Percentiles rank a stretch among this genome's conserved stretches.
Conservation (phyloP, 768 basidiomycete species). For the Lepiota venenata region DNA sequence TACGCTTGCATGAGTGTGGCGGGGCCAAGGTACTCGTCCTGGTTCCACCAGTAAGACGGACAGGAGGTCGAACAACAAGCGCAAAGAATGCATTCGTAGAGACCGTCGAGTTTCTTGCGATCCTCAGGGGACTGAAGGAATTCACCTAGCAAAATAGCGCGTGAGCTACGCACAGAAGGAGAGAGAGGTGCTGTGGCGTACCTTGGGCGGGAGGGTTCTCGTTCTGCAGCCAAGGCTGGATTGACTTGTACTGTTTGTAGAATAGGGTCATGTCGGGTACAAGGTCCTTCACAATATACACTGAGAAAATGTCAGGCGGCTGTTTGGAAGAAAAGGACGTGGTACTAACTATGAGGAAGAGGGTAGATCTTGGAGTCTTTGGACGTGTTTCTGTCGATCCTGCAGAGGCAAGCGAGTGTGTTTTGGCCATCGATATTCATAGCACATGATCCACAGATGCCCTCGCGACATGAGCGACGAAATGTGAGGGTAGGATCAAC, state of each 20-base stretch:
- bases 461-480: conserved; percentile 89
- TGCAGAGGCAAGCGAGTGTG: conserved; percentile 95
- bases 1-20: conserved; percentile 97
- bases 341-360: conserved; percentile 85
- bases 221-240: conserved; percentile 95
- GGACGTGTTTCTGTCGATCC: conserved; percentile 73
- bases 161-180: background rate
- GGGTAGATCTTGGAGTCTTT: conserved; percentile 94
- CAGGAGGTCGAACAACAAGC: conserved; percentile 98
- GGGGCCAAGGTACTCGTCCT: conserved; percentile 96
- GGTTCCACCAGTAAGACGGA: conserved; percentile 99
- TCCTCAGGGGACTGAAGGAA: conserved; percentile 89
- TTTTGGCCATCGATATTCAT: conserved; percentile 99
- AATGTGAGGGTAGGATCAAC: conserved; percentile 96
- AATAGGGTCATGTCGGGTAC: conserved; percentile 89
- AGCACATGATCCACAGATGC: conserved; percentile 97
- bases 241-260: conserved; percentile 99
- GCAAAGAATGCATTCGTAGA: conserved; percentile 97
- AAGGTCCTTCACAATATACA: conserved; percentile 99
- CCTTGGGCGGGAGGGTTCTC: conserved; percentile 81
- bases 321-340: background rate
- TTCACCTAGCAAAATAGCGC: conserved; percentile 48
- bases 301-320: conserved; percentile 34
- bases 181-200: conserved; percentile 12
- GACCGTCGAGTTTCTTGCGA: conserved; percentile 91